These are phyloP conservation scores for Ganoderma sp. DNA, from an alignment of 1,284 basidiomycete species.

Conservation along the genomic window DNA sequence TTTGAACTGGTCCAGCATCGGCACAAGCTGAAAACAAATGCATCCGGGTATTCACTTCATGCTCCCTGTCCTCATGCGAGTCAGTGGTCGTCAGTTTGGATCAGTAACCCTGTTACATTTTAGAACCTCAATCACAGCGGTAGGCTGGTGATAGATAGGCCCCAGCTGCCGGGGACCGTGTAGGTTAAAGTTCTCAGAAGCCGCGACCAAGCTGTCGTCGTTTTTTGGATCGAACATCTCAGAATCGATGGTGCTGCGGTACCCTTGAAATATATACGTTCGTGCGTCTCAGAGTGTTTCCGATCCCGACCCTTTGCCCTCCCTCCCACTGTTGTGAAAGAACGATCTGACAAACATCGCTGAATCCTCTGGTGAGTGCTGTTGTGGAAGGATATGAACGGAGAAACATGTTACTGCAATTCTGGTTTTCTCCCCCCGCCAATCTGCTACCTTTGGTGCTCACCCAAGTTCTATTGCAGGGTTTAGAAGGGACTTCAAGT, in stretches of 20 bases:
- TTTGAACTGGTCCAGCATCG: neutral
- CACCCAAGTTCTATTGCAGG: neutral
- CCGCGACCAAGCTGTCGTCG: neutral
- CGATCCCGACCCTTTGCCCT: neutral
- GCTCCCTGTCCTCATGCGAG: neutral
- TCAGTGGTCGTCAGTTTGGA: neutral
- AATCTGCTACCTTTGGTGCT: neutral
- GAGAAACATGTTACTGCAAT: neutral
- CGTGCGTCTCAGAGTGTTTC: neutral
- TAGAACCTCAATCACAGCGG: neutral
- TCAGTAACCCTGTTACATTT: neutral
- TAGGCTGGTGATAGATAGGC: no score
- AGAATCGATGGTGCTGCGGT: conserved; percentile 18
- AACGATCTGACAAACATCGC: neutral
- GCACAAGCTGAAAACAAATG: neutral
- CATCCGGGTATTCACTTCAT: neutral
- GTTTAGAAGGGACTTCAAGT: neutral
- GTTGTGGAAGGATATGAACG: neutral
- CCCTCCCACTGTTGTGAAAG: neutral
- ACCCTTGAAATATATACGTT: conserved; percentile 7
- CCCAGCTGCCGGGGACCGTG: neutral
- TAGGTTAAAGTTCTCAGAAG: neutral
- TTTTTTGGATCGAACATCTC: neutral
- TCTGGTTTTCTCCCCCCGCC: neutral
- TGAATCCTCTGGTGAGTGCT: neutral